These are phyloP conservation scores for Colletotrichum spaethianum DNA, from an alignment of 2,329 filamentous ascomycete species.

Conservation along the genomic window DNA sequence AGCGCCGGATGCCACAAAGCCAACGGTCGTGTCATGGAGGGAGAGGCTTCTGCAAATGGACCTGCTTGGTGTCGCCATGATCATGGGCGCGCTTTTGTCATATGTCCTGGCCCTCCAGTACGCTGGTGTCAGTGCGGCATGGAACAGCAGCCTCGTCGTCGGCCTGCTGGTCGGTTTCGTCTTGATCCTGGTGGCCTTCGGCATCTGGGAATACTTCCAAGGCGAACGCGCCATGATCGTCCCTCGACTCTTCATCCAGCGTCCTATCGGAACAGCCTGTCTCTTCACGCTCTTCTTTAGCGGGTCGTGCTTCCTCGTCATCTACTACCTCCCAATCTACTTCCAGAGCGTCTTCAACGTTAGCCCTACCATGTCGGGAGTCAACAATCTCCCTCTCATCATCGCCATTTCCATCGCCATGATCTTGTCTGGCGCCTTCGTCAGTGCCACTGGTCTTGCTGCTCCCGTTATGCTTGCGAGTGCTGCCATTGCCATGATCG, in stretches of 20 bases:
- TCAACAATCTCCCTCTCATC: constrained; percentile 49
- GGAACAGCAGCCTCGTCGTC: constrained; percentile 60
- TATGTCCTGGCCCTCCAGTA: constrained; percentile 63
- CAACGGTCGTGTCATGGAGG: constrained; percentile 40
- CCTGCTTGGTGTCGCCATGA: constrained; percentile 58
- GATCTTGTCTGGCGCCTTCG: constrained; percentile 40
- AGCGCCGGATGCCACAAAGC: constrained; percentile 40
- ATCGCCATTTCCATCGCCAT: constrained; percentile 34
- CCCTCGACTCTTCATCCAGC: constrained; percentile 57
- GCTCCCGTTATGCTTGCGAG: constrained; percentile 45
- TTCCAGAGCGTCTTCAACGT: constrained; percentile 52
- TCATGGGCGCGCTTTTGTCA: constrained; percentile 60
- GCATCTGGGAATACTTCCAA: constrained; percentile 56
- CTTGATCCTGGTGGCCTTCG: constrained; percentile 49
- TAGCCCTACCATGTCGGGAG: constrained; percentile 49
- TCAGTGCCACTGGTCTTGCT: constrained; percentile 18
- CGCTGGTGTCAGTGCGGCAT: constrained; percentile 59
- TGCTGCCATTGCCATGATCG: constrained; percentile 51
- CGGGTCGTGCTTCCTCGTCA: constrained; percentile 56
- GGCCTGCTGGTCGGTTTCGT: constrained; percentile 50
- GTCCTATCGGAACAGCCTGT: constrained; percentile 56
- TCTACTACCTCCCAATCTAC: constrained; percentile 62
- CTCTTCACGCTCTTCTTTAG: constrained; percentile 57
- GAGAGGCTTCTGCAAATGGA: constrained; percentile 49
- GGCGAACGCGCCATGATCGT: constrained; percentile 62